A percentile compares a stretch with the other conserved stretches of the same genome.
Conservation (phyloP, 1,284 basidiomycete genomes). For the Boletus holoroseus region DNA sequence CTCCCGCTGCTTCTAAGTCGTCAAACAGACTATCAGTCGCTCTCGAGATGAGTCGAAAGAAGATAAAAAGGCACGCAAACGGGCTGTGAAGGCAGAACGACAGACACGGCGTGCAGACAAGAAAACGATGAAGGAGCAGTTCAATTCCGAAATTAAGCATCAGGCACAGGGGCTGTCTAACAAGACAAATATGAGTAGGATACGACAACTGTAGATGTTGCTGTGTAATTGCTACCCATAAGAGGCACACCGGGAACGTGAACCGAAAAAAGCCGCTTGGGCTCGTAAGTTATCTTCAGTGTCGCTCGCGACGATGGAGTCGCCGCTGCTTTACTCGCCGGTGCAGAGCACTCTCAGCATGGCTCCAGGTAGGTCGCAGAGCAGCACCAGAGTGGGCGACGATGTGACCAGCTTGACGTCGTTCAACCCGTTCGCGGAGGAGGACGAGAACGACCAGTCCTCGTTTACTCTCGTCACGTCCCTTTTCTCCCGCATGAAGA, state of each 20-base stretch:
- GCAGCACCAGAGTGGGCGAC: slow-evolving; percentile 56
- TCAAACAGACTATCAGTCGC: slow-evolving; percentile 54
- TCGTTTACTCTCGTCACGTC: slow-evolving; percentile 75
- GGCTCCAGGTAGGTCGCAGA: slow-evolving; percentile 53
- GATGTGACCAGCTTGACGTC: slow-evolving; percentile 70
- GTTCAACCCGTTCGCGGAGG: slow-evolving; percentile 81
- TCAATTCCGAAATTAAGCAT: slow-evolving; percentile 66
- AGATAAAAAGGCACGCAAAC: slow-evolving; percentile 84
- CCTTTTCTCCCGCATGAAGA: slow-evolving; percentile 72
- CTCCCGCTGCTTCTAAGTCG: slow-evolving; percentile 25
- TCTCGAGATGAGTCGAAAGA: slow-evolving; percentile 78
- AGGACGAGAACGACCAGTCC: slow-evolving; percentile 79
- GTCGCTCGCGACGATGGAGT: slow-evolving; percentile 26
- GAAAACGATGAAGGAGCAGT: slow-evolving; percentile 74
- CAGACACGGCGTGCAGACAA: slow-evolving; percentile 75
- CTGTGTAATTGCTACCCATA: slow-evolving; percentile 9
- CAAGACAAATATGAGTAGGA: slow-evolving; percentile 15
- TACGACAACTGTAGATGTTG: slow-evolving; percentile 19
- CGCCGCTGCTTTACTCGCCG: slow-evolving; percentile 36
- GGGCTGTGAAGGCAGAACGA: slow-evolving; percentile 79
- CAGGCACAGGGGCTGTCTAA: slow-evolving; percentile 57
- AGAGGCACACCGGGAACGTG: slow-evolving; percentile 3
- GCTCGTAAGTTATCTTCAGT: slow-evolving; percentile 8
- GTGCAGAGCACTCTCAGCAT: slow-evolving; percentile 37
- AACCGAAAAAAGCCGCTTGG: slow-evolving; percentile 8